These are phyloP conservation scores for Dictyophora rubrovolvata DNA, from an alignment of 768 basidiomycete genomes.

Conservation along the genomic window DNA sequence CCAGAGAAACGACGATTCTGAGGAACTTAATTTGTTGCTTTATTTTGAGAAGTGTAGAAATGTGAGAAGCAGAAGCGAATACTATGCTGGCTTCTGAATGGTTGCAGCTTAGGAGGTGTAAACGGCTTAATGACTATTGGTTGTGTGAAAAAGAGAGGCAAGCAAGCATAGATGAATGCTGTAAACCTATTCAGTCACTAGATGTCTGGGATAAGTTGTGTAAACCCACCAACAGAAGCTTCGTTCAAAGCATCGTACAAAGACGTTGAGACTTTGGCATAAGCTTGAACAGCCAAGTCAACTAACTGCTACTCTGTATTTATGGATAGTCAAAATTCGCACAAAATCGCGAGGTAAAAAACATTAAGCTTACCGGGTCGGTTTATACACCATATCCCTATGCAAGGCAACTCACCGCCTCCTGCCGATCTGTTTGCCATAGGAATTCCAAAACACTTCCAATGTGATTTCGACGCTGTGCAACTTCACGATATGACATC, in stretches of 20 bases:
- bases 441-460: constrained; percentile 66
- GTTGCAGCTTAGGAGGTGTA: constrained; percentile 52
- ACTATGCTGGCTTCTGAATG: constrained; percentile 74
- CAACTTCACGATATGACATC: constrained; percentile 68
- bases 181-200: constrained; percentile 33
- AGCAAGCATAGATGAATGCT: no score
- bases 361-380: constrained; percentile 49
- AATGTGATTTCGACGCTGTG: constrained; percentile 55
- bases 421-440: constrained; percentile 53
- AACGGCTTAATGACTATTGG: constrained; percentile 14
- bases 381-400: constrained; percentile 80
- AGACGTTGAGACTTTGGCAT: constrained; percentile 74
- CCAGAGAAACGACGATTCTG: constrained; percentile 70
- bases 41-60: constrained; percentile 67
- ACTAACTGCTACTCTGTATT: constrained; percentile 85
- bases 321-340: constrained; percentile 13
- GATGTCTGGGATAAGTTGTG: constrained; percentile 41
- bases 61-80: constrained; percentile 65
- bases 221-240: constrained; percentile 69
- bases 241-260: constrained; percentile 92
- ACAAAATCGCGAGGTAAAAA: constrained; percentile 12
- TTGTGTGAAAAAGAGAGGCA: no score
- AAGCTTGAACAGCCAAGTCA: constrained; percentile 72
- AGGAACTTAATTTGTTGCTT: constrained; percentile 49
- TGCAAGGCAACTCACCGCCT: constrained; percentile 56